Evolutionary conservation across 1,284 basidiomycete genomes (phyloP).

Genomic region (Boletellus sp.): DNA sequence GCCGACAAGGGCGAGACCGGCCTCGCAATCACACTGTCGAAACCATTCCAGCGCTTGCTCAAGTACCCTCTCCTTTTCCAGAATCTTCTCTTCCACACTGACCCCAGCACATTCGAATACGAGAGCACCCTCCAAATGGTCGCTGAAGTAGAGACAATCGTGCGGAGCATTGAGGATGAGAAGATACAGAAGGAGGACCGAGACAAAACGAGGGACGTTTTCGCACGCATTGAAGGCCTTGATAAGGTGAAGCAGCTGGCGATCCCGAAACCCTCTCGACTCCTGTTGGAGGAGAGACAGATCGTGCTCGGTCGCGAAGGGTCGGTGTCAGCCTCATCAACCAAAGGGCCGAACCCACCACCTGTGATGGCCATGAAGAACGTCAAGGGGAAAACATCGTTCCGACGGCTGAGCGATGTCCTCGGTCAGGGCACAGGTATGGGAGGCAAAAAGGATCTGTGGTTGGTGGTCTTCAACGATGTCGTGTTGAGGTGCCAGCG

Average conservation of each 20-base stretch:
- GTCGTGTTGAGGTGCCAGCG: slow-evolving; percentile 90
- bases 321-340: slow-evolving; percentile 22
- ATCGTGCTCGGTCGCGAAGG: slow-evolving; percentile 36
- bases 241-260: slow-evolving; percentile 87
- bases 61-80: slow-evolving; percentile 98
- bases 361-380: slow-evolving; percentile 50
- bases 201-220: slow-evolving; percentile 89
- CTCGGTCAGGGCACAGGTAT: slow-evolving; percentile 53
- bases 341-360: slow-evolving; percentile 51
- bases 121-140: slow-evolving; percentile 96
- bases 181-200: slow-evolving; percentile 95
- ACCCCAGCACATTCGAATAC: slow-evolving; percentile 95
- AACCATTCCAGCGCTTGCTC: slow-evolving; percentile 93
- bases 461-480: slow-evolving; percentile 94
- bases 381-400: slow-evolving; percentile 75
- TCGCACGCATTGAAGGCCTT: slow-evolving; percentile 93
- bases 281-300: slow-evolving; percentile 82
- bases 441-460: slow-evolving; percentile 81
- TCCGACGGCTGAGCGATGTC: slow-evolving; percentile 82
- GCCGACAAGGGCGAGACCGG: slow-evolving; percentile 88
- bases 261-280: slow-evolving; percentile 81
- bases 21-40: slow-evolving; percentile 89
- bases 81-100: slow-evolving; percentile 94
- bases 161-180: slow-evolving; percentile 95
- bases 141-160: slow-evolving; percentile 92